Conservation (phyloP, 306 rosid species). For the Cajanus cajan region DNA sequence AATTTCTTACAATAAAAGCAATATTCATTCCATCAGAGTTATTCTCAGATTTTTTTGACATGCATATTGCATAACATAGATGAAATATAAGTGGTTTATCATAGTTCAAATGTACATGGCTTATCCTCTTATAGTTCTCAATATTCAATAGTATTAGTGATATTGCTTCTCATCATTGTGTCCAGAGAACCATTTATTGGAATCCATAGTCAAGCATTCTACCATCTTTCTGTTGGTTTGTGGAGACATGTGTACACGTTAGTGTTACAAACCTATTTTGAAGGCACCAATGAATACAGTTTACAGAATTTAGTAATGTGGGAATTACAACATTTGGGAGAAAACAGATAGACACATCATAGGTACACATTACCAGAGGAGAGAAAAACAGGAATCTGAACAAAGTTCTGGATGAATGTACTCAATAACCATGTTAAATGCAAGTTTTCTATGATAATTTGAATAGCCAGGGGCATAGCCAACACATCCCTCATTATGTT, state of each 20-base stretch:
- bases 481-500: neutral
- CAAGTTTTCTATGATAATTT: neutral
- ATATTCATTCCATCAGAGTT: neutral
- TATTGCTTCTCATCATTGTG: neutral
- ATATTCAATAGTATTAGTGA: neutral
- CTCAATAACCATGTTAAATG: neutral
- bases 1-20: neutral
- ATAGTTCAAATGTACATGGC: neutral
- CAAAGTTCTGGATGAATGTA: neutral
- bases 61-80: neutral
- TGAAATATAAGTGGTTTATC: neutral
- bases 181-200: neutral
- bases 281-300: neutral
- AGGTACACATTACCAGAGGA: neutral
- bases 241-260: neutral
- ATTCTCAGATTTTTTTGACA: neutral
- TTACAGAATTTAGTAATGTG: neutral
- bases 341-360: neutral
- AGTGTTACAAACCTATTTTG: conserved; percentile 9
- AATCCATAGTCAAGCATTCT: conserved; percentile 1
- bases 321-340: neutral
- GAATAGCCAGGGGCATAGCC: neutral
- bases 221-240: neutral
- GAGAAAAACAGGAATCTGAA: neutral
- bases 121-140: neutral